Base-by-base conservation (phyloP, 306 rosid species). In the Hippophae gyantsensis region DNA sequence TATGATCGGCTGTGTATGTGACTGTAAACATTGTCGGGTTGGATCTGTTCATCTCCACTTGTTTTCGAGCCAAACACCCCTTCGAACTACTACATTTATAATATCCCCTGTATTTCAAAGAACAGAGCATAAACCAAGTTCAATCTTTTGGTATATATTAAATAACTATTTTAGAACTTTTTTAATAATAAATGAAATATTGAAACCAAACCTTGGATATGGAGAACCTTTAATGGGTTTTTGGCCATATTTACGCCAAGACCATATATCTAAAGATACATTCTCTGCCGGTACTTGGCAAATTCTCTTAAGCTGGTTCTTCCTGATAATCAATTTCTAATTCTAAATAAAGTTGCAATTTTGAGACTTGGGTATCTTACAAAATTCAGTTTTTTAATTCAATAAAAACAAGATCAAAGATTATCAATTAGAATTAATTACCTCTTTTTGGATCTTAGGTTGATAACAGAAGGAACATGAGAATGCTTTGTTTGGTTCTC, bases 41-140 rank as follows among this genome's bases (percentile, higher is more conserved):
- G 69, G 93, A 76, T 80, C 85, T 84, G 79, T 76, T 80, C 60
- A 85, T 77, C 72, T 87, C 96, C 56, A 87, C 96, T 56, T 87
- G 96, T 74, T 90, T 90, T 26, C 97, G 79, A 66, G 97, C 97
- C 79, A 90, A 79, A 66, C 97, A 90, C 7, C 97, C 96, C 70
- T 90, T 90, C 52, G 98, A 92, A 66, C 96, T 92, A 64, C 98
- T 92, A 61, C 98, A 92, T 78, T 95, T 81, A 57, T 92, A 92
- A 65, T 92, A 92, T 18, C 98, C 98, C 80, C 98, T 92, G 71
- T 55, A 13, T 32, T 74, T 18, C 32, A 6, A 12, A 57, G 38
- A 18, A 41, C 48, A 45, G 48, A 4, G 9, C 10, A 13, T 48
- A 45, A 12, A 26, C 13, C 38, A 10, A 40, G 6, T 27, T 18